Base-by-base conservation (phyloP, 768 basidiomycete genomes). In the Boletus sp. region DNA sequence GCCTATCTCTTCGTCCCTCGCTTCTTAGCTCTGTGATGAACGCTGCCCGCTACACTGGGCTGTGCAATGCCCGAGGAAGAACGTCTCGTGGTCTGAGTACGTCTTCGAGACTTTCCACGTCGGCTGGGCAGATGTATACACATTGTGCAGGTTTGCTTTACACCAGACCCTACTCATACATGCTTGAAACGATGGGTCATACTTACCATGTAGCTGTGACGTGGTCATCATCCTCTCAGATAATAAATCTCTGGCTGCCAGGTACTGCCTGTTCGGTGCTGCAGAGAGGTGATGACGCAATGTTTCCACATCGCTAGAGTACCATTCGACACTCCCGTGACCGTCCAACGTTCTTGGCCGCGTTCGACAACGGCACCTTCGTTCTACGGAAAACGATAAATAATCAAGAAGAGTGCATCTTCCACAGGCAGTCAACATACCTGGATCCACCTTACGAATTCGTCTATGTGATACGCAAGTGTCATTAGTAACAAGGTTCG, bases 221-320 rank as follows among this genome's bases (percentile, higher is more conserved):
- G 5, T 52, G 28, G 39, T 4, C 37, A 32, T 62, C 45, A 66
- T 47, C 18, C 45, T 57, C 54, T 68, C 24, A 14, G 61, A 49
- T 64, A 67, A 72, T 76, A 77, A 32, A 80, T 59, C 53, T 78
- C 78, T 18, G 74, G 68, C 52, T 78, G 76, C 78, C 80, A 81
- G 36, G 65, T 65, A 32, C 73, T 70, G n/a, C 76, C 77, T 11
- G 71, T 74, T 49, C 70, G 66, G 55, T 79, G 78, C 10, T 72
- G 60, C 39, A 79, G 54, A 42, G 69, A 66, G 50, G 75, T 76
- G 57, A 82, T 71, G 47, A 76, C 63, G 9, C 78, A 63, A 39
- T 75, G 69, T 32, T 67, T 58, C 51, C 73, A 70, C 32, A 52
- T 69, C 32, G 18, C 68, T 64, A 51, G 49, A 33, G 20, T 33